Base-by-base conservation (phyloP, 2,329 filamentous ascomycete genomes). In the Botrytis byssoidea region DNA sequence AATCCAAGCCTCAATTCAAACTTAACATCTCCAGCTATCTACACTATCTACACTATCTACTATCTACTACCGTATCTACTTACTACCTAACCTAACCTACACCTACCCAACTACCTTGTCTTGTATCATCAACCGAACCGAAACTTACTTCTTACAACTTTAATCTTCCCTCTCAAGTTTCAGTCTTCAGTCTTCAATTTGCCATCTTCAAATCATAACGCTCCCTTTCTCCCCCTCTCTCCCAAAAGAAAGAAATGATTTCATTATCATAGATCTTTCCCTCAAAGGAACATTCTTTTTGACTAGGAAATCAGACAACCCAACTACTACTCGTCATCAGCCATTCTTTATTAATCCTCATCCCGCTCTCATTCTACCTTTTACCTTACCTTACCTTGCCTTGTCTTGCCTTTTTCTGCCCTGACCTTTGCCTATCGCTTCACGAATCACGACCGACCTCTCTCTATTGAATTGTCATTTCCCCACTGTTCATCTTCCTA, bases 381-480 rank as follows among this genome's bases (percentile, higher is more conserved):
- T 25, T 25, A 12, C 12, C 48, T 51, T 40, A 40, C 37, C 37
- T 42, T 42, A 1, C 37, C 37, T 37, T 37, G 1, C 37, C 37
- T 37, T n/a, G 6, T 6, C 25, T n/a, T n/a, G 5, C 48, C 48
- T 7, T 32, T n/a, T 35, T n/a, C 37, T 35, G 35, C 22, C 63
- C 35, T 60, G 32, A n/a, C 57, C 10, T 64, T 46, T 67, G 22
- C 70, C 61, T 72, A 67, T 72, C 70, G 46, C 70, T 72, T 60
- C 63, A 55, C 35, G 59, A 40, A 67, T 60, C 63, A 42, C 35
- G 59, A 40, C 70, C 35, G 51, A 57, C 51, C n/a, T 16, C 0
- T 20, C 32, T 72, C 63, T 32, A 37, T 68, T 60, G 29, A 51
- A 44, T 25, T 63, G 14, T 32, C 37, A 40, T 40, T 61, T 63